A percentile compares a stretch with the other conserved stretches of the same genome.
These are phyloP conservation scores for Trichoderma koningii DNA, from an alignment of 2,329 filamentous ascomycete species.

Conservation along the genomic window DNA sequence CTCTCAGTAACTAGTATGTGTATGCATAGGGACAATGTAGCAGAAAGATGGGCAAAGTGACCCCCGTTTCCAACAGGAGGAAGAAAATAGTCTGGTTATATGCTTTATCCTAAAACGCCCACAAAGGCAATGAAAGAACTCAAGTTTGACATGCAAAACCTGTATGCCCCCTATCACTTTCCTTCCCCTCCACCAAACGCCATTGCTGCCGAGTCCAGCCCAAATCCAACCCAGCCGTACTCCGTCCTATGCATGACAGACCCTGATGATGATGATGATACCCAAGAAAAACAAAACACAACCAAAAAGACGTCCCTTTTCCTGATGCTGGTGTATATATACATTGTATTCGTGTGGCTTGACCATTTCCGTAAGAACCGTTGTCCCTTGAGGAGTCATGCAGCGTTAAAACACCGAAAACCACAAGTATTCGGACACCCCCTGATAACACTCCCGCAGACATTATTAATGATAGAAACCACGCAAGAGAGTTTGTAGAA, in stretches of 20 bases:
- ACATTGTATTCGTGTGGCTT: not conserved
- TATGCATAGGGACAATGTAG: too few species aligned
- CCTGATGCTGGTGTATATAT: not conserved
- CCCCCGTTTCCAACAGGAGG: too few species aligned
- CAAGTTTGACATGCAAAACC: too few species aligned
- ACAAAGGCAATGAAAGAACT: not conserved
- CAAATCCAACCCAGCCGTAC: not conserved
- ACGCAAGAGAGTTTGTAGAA: not conserved
- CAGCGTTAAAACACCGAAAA: conserved; percentile 8
- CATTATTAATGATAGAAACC: not conserved
- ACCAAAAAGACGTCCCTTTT: not conserved
- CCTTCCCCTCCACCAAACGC: conserved; percentile 6
- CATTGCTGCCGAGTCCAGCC: conserved; percentile 13
- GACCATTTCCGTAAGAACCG: not conserved
- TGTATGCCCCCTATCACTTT: not conserved
- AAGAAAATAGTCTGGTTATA: too few species aligned
- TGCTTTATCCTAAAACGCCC: not conserved
- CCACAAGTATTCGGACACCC: not conserved
- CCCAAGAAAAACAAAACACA: not conserved
- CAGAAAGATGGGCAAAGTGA: too few species aligned
- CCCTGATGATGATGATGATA: too few species aligned
- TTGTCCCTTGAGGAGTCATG: conserved; percentile 3
- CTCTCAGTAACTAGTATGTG: too few species aligned
- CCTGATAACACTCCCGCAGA: not conserved
- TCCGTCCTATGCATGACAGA: conserved; percentile 7